Evolutionary conservation across 345 rosid genomes (phyloP).

Genomic region (Trapa bicornis): DNA sequence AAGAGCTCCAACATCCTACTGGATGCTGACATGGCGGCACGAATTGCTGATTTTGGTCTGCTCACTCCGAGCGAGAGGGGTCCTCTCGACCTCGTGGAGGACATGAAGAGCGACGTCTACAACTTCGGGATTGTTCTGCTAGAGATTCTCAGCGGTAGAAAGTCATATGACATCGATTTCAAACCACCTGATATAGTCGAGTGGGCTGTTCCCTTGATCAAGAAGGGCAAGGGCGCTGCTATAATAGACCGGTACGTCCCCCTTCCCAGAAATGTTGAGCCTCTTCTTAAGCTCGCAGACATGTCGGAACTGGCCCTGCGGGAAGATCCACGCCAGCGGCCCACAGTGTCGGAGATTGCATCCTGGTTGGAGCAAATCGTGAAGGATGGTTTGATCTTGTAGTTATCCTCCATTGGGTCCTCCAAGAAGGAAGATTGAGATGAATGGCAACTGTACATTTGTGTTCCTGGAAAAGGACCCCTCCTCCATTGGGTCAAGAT

Average conservation of each 20-base stretch:
- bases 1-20: constrained; percentile 70
- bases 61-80: constrained; percentile 40
- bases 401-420: constrained; percentile 8
- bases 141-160: constrained; percentile 84
- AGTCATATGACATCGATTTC: constrained; percentile 55
- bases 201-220: constrained; percentile 64
- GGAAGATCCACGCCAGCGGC: constrained; percentile 59
- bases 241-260: constrained; percentile 48
- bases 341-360: constrained; percentile 48
- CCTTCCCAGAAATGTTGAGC: constrained; percentile 76
- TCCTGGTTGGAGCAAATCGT: constrained; percentile 52
- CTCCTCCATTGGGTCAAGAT: background rate
- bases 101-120: constrained; percentile 48
- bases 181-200: constrained; percentile 49
- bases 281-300: constrained; percentile 69
- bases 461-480: background rate
- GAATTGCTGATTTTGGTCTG: constrained; percentile 79
- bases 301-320: constrained; percentile 58
- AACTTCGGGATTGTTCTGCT: constrained; percentile 58
- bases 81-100: constrained; percentile 20
- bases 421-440: background rate
- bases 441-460: constrained; percentile 33
- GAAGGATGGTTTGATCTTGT: constrained; percentile 53
- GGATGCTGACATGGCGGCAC: constrained; percentile 77
- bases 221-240: constrained; percentile 52